phyloP scores from a whole-genome alignment of 2,329 filamentous ascomycete genomes.

The Alternaria gaisen region DNA sequence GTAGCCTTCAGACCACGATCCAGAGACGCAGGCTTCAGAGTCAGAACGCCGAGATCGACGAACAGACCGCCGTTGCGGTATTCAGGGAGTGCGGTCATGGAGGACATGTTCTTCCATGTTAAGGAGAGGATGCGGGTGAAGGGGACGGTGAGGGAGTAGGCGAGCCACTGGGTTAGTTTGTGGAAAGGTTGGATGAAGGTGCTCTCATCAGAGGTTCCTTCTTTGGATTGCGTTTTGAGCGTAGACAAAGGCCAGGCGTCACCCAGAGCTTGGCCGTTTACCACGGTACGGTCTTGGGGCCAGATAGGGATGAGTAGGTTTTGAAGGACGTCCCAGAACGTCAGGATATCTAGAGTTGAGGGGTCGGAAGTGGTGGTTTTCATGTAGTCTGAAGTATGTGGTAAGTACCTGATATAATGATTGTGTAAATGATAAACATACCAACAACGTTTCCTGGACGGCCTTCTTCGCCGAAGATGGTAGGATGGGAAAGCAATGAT shows the following conservation, averaged over 20 bases:
- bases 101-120: conserved; percentile 80
- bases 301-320: conserved; percentile 85
- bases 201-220: conserved; percentile 38
- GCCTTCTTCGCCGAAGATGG: conserved; percentile 82
- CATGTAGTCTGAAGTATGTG: conserved; percentile 24
- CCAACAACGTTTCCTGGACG: conserved; percentile 92
- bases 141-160: conserved; percentile 92
- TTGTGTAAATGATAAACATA: conserved; percentile 54
- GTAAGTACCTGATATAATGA: not conserved
- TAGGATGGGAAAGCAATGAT: conserved; percentile 74
- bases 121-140: conserved; percentile 75
- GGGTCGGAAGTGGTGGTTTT: conserved; percentile 27
- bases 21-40: conserved; percentile 71
- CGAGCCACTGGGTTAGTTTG: conserved; percentile 90
- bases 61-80: conserved; percentile 92
- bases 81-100: conserved; percentile 87
- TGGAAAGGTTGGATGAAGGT: conserved; percentile 86
- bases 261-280: conserved; percentile 84
- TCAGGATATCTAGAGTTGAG: conserved; percentile 71
- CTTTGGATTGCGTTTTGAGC: conserved; percentile 71
- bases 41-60: conserved; percentile 82
- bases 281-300: conserved; percentile 82
- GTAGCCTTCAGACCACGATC: conserved; percentile 74
- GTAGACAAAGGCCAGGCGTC: conserved; percentile 90
- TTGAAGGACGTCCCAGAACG: conserved; percentile 89